Evolutionary conservation across 129 eudicot species (phyloP).

Genomic region (Rutidosis leptorrhynchoides): DNA sequence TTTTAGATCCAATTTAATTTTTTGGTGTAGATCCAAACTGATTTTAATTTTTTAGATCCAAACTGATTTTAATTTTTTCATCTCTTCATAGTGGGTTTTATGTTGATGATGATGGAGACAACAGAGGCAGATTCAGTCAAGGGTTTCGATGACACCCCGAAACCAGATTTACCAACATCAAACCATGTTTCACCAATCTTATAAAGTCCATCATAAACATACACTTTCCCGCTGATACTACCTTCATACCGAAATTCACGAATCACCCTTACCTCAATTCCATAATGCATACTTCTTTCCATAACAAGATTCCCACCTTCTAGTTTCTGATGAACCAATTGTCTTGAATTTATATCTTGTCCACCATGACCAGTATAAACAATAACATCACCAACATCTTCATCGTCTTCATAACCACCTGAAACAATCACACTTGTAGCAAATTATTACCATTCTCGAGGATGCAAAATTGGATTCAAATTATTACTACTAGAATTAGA

Average conservation of each 20-base stretch:
- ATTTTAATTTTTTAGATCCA: too few relatives aligned
- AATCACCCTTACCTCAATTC: constrained; percentile 74
- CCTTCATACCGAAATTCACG: constrained; percentile 72
- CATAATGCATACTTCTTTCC: constrained; percentile 79
- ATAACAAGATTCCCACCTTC: constrained; percentile 73
- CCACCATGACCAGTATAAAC: constrained; percentile 83
- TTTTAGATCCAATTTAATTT: too few relatives aligned
- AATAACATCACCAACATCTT: constrained; percentile 62
- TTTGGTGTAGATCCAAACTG: too few relatives aligned
- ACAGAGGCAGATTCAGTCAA: too few relatives aligned
- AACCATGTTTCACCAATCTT: constrained; percentile 51
- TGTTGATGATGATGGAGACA: too few relatives aligned
- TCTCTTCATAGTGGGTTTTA: too few relatives aligned
- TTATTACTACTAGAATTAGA: constrained; percentile 17
- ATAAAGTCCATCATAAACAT: constrained; percentile 82
- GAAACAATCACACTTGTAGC: constrained; percentile 77
- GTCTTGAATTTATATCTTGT: constrained; percentile 56
- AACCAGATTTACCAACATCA: constrained; percentile 77
- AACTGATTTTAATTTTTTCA: too few relatives aligned
- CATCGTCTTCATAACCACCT: constrained; percentile 87
- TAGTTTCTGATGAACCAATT: constrained; percentile 60
- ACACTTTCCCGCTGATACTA: constrained; percentile 65
- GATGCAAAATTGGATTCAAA: constrained; percentile 13
- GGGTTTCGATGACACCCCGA: too few relatives aligned
- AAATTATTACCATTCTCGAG: constrained; percentile 58